Conservation (phyloP, 768 basidiomycete genomes). For the Rossbeevera mucosa region DNA sequence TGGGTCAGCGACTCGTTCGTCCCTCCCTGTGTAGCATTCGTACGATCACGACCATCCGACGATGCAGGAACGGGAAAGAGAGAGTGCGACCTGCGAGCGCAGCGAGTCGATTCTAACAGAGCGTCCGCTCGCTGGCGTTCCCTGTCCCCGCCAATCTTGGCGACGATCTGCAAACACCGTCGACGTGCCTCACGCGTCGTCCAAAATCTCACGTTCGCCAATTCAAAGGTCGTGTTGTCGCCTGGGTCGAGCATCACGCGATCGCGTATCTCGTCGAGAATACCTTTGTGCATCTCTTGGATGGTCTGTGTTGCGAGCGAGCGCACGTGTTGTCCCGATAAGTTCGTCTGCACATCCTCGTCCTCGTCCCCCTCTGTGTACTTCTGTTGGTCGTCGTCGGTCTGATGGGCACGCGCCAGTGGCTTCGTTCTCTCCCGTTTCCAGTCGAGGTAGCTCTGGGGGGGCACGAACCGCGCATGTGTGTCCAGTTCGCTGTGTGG, state of each 20-base stretch:
- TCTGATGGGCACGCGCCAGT: constrained; percentile 3
- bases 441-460: constrained; percentile 57
- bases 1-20: constrained; percentile 55
- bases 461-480: constrained; percentile 57
- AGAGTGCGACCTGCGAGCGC: no score
- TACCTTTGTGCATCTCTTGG: constrained; percentile 64
- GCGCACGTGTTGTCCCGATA: constrained; percentile 53
- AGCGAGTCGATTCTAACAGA: no score
- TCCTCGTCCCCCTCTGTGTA: not conserved
- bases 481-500: constrained; percentile 57
- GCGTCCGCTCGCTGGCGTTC: not conserved
- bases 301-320: constrained; percentile 67
- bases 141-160: not conserved
- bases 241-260: not conserved
- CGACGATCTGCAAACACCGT: not conserved
- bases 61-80: no score
- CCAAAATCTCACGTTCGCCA: constrained; percentile 58
- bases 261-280: constrained; percentile 59
- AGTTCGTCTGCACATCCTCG: constrained; percentile 21
- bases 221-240: not conserved
- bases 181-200: constrained; percentile 72
- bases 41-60: no score
- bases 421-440: constrained; percentile 34
- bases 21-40: constrained; percentile 42
- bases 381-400: not conserved